These are phyloP conservation scores for Brettanomyces custersianus DNA, from an alignment of 805 yeast genomes.

Conservation along the genomic window DNA sequence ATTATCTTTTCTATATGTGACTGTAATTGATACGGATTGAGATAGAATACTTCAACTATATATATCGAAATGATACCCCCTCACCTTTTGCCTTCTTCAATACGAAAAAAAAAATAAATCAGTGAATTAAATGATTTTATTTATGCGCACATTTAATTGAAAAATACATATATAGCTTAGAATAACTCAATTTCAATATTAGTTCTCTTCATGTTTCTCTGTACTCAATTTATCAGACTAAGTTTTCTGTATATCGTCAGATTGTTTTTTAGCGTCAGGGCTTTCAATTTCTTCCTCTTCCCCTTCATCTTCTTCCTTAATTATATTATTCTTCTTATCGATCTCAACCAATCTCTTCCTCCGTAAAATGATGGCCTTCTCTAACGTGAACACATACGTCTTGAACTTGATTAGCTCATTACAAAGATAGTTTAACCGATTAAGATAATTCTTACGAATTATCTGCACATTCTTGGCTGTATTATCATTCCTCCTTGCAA, in stretches of 20 bases:
- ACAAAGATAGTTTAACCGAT: conserved; percentile 34
- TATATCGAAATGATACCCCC: no score
- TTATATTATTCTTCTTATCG: conserved; percentile 2
- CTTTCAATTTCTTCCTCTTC: conserved; percentile 2
- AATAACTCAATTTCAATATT: no score
- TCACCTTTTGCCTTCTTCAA: no score
- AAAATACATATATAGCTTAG: no score
- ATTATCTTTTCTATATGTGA: neutral
- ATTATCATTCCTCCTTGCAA: conserved; percentile 11
- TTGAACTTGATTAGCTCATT: conserved; percentile 36
- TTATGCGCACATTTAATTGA: no score
- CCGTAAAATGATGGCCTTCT: conserved; percentile 34
- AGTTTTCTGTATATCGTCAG: neutral
- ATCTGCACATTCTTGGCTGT: conserved; percentile 25
- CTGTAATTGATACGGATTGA: neutral
- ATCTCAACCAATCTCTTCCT: conserved; percentile 25
- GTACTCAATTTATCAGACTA: no score
- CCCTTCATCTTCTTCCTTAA: conserved; percentile 4
- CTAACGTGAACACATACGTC: conserved; percentile 35
- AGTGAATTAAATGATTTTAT: no score
- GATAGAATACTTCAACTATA: neutral
- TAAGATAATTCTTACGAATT: conserved; percentile 31
- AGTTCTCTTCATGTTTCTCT: no score
- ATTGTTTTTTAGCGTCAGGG: neutral
- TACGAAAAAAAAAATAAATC: no score